Percentiles rank a stretch among this genome's conserved stretches.
Evolutionary conservation across 1,284 basidiomycete genomes (phyloP).

Genomic region (Sphagnurus paluster): DNA sequence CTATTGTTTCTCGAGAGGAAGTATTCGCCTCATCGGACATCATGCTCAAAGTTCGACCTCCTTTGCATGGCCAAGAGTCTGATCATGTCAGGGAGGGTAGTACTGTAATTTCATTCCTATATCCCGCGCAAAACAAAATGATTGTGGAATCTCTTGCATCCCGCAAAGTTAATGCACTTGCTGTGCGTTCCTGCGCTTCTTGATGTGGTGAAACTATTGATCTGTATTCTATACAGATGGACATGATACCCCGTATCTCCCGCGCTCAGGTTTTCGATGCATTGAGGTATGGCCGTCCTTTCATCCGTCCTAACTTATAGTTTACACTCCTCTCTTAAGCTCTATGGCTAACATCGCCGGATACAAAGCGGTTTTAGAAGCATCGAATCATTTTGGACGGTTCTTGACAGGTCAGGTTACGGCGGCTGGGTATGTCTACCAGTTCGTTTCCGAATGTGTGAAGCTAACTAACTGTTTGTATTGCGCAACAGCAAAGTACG

Average conservation of each 20-base stretch:
- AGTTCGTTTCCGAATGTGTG: not conserved
- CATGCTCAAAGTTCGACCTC: constrained; percentile 80
- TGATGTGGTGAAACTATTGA: constrained; percentile 1
- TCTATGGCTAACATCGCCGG: constrained; percentile 91
- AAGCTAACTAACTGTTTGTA: not conserved
- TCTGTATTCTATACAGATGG: constrained; percentile 52
- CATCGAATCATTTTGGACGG: constrained; percentile 82
- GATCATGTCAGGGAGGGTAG: constrained; percentile 64
- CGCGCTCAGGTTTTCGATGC: constrained; percentile 86
- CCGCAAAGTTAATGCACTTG: constrained; percentile 66
- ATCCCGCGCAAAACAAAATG: constrained; percentile 77
- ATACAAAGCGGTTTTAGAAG: constrained; percentile 86
- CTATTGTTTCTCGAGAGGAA: constrained; percentile 63
- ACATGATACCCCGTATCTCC: constrained; percentile 86
- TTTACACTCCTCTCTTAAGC: constrained; percentile 34
- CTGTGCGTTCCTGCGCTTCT: constrained; percentile 33
- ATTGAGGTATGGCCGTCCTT: constrained; percentile 65
- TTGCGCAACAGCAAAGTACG: constrained; percentile 16
- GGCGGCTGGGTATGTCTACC: constrained; percentile 68
- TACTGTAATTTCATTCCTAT: constrained; percentile 82
- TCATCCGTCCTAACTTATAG: not conserved
- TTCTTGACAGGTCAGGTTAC: constrained; percentile 88
- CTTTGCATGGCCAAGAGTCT: constrained; percentile 60
- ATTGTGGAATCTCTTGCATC: constrained; percentile 67
- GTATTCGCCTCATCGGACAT: constrained; percentile 69